Conservation (phyloP, 306 rosid genomes). For the Quercus agrifolia region DNA sequence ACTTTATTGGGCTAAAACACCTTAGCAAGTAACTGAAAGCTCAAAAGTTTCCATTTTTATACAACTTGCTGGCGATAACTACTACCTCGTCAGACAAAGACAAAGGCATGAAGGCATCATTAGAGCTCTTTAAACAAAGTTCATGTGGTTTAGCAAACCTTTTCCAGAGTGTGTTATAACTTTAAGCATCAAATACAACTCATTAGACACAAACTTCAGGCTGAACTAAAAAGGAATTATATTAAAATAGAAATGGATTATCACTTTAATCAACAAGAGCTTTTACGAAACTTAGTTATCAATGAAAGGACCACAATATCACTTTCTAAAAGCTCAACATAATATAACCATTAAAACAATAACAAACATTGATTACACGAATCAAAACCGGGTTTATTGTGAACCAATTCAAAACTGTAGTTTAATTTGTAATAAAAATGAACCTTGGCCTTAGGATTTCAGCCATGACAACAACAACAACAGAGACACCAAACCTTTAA, state of each 20-base stretch:
- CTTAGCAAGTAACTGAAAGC: slow-evolving; percentile 5
- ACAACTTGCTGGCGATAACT: slow-evolving; percentile 22
- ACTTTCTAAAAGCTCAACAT: slow-evolving; percentile 12
- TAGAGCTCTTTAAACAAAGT: slow-evolving; percentile 15
- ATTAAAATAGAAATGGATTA: neutral
- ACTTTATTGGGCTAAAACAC: slow-evolving; percentile 14
- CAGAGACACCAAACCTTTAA: neutral
- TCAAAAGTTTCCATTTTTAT: slow-evolving; percentile 22
- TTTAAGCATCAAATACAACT: slow-evolving; percentile 30
- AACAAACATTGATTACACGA: neutral
- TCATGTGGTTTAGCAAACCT: slow-evolving; percentile 25
- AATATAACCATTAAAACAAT: neutral
- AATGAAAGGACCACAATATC: slow-evolving; percentile 15
- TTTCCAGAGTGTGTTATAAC: slow-evolving; percentile 26
- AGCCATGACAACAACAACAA: neutral
- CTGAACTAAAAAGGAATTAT: slow-evolving; percentile 4
- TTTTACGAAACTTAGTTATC: neutral
- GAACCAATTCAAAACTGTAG: neutral
- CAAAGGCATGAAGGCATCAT: slow-evolving; percentile 11
- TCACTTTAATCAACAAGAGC: neutral
- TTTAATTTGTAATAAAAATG: neutral
- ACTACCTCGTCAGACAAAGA: slow-evolving; percentile 1
- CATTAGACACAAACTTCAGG: slow-evolving; percentile 16
- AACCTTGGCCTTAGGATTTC: neutral
- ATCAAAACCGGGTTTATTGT: slow-evolving; percentile 7